Base-by-base conservation (phyloP, 2,329 filamentous ascomycete species). In the Phialophora expanda region DNA sequence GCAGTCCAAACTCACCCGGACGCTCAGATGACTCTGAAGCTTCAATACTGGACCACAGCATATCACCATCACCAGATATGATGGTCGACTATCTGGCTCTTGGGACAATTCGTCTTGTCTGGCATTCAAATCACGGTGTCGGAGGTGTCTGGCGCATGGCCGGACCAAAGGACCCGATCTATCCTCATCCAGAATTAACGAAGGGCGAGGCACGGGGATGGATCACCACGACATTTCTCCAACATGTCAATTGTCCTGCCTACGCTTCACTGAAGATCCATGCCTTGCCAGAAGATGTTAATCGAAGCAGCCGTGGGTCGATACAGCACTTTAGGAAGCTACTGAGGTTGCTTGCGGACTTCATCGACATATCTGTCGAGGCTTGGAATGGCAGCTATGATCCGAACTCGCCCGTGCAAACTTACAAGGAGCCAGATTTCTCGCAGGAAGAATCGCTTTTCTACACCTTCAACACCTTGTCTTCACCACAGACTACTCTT, bases 381-480 rank as follows among this genome's bases (percentile, higher is more conserved):
- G 76, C 78, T 24, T 83, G 81, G 80, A 60, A 74, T 20, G 78
- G 78, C 12, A 59, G 67, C 4, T 70, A 71, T 32, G 67, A 73
- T 26, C 63, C 48, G 20, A 50, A 62, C 4, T 41, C 62, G 12
- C 65, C 68, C 34, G 32, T 69, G 1, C 57, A 61, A 11, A 66
- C 70, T n/a, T 70, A 71, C 50, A 66, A 44, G 17, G 50, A 62
- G 11, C 65, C 70, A 26, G 51, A 38, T 59, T 50, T 46, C 1
- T 69, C 64, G 3, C 76, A 78, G 34, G 76, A 81, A 30, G 80
- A 83, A 55, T 82, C 80, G 0, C 65, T 83, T 0, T 83, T 81
- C 73, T 83, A 83, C 66, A 82, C 82, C 32, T 83, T 82, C 74
- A 83, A 83, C 68, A 83, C 81, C 3, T 67, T 83, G 17, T 67